Base-by-base conservation (phyloP, 2,329 filamentous ascomycete genomes). In the Chalara sp. region DNA sequence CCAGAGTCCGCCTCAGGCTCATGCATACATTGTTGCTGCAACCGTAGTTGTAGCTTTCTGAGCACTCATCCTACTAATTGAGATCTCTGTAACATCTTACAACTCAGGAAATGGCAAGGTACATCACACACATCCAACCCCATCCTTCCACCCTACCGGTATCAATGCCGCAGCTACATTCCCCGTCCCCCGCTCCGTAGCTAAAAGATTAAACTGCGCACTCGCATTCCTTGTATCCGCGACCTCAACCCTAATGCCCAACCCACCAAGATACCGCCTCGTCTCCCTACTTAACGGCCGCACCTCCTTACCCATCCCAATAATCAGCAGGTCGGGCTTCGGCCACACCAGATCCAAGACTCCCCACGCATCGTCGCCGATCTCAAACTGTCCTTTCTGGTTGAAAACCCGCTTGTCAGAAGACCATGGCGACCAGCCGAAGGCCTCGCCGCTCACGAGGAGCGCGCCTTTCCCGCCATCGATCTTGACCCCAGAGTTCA, bases 181-280 rank as follows among this genome's bases (percentile, higher is more conserved):
- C 21, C 82, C 77, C 5, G 93, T 83, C 1, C 93, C 92, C 47
- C 93, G 76, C 72, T 99, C 93, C 13, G 90, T 97, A n/a, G 90
- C 92, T 49, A 99, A 72, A 62, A 99, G 67, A 65, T 99, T 99
- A 68, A 93, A 99, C 67, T 96, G 90, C 33, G 91, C 86, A 1
- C 92, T 89, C 6, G 93, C 93, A 69, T 97, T 97, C 56, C 89
- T 77, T 32, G 93, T 97, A 70, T 97, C 93, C 63, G 92, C 79
- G 4, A 96, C 78, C 63, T 99, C 93, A 5, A 97, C 76, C 51
- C 89, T 77, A 59, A 97, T 87, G 0, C 93, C 93, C 41, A 97
- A 69, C 32, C 80, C 78, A 55, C 84, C 86, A 51, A 99, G 81
- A 59, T 83, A 76, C 52, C 76, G 76, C 59, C 86, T 83, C 42